Base-by-base conservation (phyloP, 352 stramenopile species). In the Blastocystis sp. region DNA sequence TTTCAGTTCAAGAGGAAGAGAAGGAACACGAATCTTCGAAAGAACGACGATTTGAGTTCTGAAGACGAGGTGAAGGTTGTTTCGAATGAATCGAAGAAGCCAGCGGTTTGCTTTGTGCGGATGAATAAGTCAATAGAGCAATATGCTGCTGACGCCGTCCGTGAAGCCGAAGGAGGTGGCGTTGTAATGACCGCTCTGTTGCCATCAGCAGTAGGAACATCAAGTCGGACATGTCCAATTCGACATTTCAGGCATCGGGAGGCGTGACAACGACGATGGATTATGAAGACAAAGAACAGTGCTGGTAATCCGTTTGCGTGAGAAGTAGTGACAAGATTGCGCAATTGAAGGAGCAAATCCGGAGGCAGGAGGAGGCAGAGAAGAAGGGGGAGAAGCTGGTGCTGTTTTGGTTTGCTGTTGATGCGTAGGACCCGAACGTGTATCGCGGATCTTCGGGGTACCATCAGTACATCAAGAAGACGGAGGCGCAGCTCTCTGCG, bases 391-490 rank as follows among this genome's bases (percentile, higher is more conserved):
- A 84, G 38, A 62, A 84, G 48, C 40, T 84, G 23, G 74, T 84
- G 53, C 19, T 21, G 2, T 4, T n/a, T 69, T 41, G 11, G 21
- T 28, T 11, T 2, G 4, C 1, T 7, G 23, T 11, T 84, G 19
- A 69, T 3, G 23, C n/a, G 10, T 70, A 84, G 74, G 74, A 84
- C 56, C 45, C 74, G 5, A 93, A 93, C 38, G 90, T 95, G 34
- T 95, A 95, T 89, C 91, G 91, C 62, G 93, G 93, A n/a, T 91
- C 94, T 70, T 90, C 92, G 17, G 92, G 89, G 23, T 95, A 95
- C 90, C 94, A 94, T 88, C 94, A 93, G 89, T 95, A 95, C 88
- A 92, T 94, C 17, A 90, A 91, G 23, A 96, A 96, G 89, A 94
- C 94, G 61, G 93, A 94, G 64, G 92, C 92, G 11, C 92, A 95